Base-by-base conservation (phyloP, 495 filamentous ascomycete genomes). In the Penicillium herquei region DNA sequence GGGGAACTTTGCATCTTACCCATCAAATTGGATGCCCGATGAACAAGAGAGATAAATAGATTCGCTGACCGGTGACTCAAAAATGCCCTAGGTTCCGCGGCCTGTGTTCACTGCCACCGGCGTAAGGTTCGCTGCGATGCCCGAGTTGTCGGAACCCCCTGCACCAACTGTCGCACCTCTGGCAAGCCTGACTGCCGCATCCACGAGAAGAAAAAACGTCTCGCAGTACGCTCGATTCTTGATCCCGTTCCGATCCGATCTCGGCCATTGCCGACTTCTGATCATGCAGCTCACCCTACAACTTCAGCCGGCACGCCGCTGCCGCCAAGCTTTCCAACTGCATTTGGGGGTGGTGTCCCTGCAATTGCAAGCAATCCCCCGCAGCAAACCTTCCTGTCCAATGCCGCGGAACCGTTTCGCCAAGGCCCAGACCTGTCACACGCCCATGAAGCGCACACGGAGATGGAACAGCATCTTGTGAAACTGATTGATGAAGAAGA, bases 71-170 rank as follows among this genome's bases (percentile, higher is more conserved):
- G 42, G 51, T 59, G 57, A 56, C 54, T 64, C 51, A 46, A 63
- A 37, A 62, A 55, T 54, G 32, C 59, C 33, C 47, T 62, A 77
- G 74, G 72, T 54, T 70, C 72, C 7, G 74, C 74, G 7, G 76
- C 76, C 43, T 78, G 76, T 46, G 61, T 77, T 33, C 76, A 78
- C 55, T 78, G 76, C 45, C 76, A 78, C 63, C 73, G 76, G 50
- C 74, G 76, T 55, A 78, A 78, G 62, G 74, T 78, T 48, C 74
- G 74, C 60, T 78, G 76, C 49, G 76, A 78, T 65, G 74, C 76
- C 40, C 74, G 74, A 47, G 32, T 69, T 12, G 74, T 78, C 45
- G 76, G 76, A 39, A 55, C 72, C 3, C 76, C 76, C 6, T 78
- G 76, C 54, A 73, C 74, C 35, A 77, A 78, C 55, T 78, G 76